These are phyloP conservation scores for Silene coronaria DNA, from an alignment of 179 eudicot species.

Conservation along the genomic window DNA sequence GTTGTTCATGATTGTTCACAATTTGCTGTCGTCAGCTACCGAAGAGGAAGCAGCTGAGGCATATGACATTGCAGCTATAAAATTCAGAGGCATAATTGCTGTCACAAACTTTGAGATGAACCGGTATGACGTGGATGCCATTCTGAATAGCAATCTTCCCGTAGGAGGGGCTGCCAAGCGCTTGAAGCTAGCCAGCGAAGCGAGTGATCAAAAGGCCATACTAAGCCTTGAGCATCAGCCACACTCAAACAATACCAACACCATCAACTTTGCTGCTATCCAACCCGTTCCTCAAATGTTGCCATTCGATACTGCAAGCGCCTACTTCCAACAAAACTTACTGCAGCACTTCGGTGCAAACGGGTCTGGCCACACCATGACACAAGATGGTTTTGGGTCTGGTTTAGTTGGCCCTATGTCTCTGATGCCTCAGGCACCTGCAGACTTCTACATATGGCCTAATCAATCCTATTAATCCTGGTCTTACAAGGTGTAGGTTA, in stretches of 20 bases:
- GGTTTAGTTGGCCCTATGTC: slow-evolving; percentile 36
- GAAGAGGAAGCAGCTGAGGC: slow-evolving; percentile 99
- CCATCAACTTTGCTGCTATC: slow-evolving; percentile 48
- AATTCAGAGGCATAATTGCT: slow-evolving; percentile 74
- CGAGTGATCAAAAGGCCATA: slow-evolving; percentile 43
- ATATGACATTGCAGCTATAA: slow-evolving; percentile 89
- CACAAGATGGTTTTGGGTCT: slow-evolving; percentile 30
- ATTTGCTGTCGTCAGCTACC: slow-evolving; percentile 46
- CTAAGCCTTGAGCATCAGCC: slow-evolving; percentile 34
- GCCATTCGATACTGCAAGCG: slow-evolving; percentile 47
- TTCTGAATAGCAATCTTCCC: slow-evolving; percentile 67
- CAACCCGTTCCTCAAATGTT: slow-evolving; percentile 42
- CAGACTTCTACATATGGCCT: slow-evolving; percentile 76
- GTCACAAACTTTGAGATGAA: slow-evolving; percentile 85
- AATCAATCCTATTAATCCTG: slow-evolving; percentile 51
- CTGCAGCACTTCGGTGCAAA: slow-evolving; percentile 40
- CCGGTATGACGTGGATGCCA: slow-evolving; percentile 74
- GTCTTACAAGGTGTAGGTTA: slow-evolving; percentile 14
- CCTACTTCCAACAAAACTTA: slow-evolving; percentile 53
- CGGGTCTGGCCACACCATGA: slow-evolving; percentile 18
- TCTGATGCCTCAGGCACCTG: slow-evolving; percentile 42
- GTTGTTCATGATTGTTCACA: not conserved
- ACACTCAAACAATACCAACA: slow-evolving; percentile 35
- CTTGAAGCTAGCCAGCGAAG: slow-evolving; percentile 42
- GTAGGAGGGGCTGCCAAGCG: slow-evolving; percentile 80